Percentiles rank a stretch among this genome's conserved stretches.
Evolutionary conservation across 371 early-diverging fungal species (phyloP).

Genomic region (Mucor velutinosus): DNA sequence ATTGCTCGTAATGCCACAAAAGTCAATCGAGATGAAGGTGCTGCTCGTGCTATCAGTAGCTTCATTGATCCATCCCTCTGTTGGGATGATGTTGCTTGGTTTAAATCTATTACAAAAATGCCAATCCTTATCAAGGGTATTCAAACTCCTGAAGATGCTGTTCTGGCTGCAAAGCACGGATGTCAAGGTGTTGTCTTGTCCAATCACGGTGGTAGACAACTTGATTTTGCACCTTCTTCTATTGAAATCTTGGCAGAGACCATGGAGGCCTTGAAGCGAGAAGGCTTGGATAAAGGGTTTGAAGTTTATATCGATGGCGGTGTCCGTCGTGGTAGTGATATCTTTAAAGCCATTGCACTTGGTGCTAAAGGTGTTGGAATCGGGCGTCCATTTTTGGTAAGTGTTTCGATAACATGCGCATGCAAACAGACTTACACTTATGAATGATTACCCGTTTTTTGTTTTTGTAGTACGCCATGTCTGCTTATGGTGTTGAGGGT

Average conservation of each 20-base stretch:
- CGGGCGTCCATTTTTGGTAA: conserved; percentile 83
- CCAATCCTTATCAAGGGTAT: conserved; percentile 94
- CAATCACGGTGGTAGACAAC: conserved; percentile 96
- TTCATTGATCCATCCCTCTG: conserved; percentile 80
- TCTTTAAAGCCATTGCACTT: conserved; percentile 92
- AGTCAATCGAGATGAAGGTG: conserved; percentile 55
- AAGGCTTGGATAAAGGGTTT: conserved; percentile 58
- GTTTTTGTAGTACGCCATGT: conserved; percentile 61
- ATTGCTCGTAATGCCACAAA: conserved; percentile 31
- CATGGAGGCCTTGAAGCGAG: conserved; percentile 62
- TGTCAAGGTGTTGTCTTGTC: conserved; percentile 86
- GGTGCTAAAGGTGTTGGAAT: conserved; percentile 95
- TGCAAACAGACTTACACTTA: background rate
- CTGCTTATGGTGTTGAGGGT: conserved; percentile 76
- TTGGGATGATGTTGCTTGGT: conserved; percentile 91
- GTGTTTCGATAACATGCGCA: background rate
- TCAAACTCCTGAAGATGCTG: conserved; percentile 89
- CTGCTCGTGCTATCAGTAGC: conserved; percentile 74
- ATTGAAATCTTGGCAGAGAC: conserved; percentile 89
- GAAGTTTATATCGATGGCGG: conserved; percentile 95
- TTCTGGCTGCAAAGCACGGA: conserved; percentile 77
- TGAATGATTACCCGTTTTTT: background rate
- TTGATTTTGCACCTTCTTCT: conserved; percentile 77
- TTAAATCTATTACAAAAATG: conserved; percentile 78
- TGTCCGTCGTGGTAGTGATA: conserved; percentile 86